phyloP scores from a whole-genome alignment of 1,284 basidiomycete genomes.

The Agaricales sp. region DNA sequence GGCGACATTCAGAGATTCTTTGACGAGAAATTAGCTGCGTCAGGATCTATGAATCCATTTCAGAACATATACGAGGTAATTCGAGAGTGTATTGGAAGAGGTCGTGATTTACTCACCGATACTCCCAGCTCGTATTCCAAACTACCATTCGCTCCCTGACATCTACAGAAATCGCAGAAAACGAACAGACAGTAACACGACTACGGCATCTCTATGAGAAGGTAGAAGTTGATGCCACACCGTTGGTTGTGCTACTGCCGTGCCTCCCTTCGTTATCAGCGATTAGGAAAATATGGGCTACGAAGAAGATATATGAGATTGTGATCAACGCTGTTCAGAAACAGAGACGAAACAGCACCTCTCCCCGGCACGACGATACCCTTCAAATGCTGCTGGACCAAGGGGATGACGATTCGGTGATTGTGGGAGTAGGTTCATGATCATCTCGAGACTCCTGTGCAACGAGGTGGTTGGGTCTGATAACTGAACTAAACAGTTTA shows the following conservation, averaged over 20 bases:
- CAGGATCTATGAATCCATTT: slow-evolving; percentile 59
- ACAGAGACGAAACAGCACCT: slow-evolving; percentile 41
- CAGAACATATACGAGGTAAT: slow-evolving; percentile 57
- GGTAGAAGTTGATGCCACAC: slow-evolving; percentile 58
- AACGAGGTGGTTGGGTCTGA: slow-evolving; percentile 12
- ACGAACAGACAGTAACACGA: slow-evolving; percentile 43
- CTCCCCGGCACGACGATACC: slow-evolving; percentile 43
- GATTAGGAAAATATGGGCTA: slow-evolving; percentile 55
- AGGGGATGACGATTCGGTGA: slow-evolving; percentile 51
- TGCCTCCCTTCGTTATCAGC: slow-evolving; percentile 66
- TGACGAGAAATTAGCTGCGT: slow-evolving; percentile 47
- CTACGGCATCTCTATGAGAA: slow-evolving; percentile 54
- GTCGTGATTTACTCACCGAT: too few species aligned
- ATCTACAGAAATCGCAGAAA: slow-evolving; percentile 56
- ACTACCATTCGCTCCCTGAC: slow-evolving; percentile 56
- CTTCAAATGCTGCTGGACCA: slow-evolving; percentile 62
- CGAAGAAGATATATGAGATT: slow-evolving; percentile 64
- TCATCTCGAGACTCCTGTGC: slow-evolving; percentile 10
- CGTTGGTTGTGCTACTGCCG: slow-evolving; percentile 56
- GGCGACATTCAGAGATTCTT: slow-evolving; percentile 28
- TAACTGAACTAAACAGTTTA: slow-evolving; percentile 38
- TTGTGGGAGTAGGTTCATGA: slow-evolving; percentile 49
- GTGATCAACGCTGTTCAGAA: slow-evolving; percentile 42
- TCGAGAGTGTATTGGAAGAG: too few species aligned
- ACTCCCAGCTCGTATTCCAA: slow-evolving; percentile 54